These are phyloP conservation scores for Trichoderma sp. DNA, from an alignment of 2,329 filamentous ascomycete species.

Conservation along the genomic window DNA sequence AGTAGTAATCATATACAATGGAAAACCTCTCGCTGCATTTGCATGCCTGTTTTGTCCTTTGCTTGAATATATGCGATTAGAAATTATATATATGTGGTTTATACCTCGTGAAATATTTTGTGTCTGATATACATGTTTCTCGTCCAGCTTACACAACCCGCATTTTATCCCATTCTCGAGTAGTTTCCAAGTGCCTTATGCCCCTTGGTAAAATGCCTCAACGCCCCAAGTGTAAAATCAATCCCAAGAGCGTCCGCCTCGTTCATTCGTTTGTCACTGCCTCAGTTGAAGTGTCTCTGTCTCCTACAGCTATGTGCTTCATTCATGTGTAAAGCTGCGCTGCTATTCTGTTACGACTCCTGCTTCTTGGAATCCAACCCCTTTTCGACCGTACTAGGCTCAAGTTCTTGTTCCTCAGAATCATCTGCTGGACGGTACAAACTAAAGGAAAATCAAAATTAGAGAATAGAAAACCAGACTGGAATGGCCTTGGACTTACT, in stretches of 20 bases:
- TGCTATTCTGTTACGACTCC: neutral
- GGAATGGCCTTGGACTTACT: slow-evolving; percentile 18
- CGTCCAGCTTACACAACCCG: neutral
- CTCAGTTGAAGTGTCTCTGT: neutral
- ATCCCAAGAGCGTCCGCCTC: neutral
- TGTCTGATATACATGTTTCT: neutral
- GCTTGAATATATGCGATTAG: neutral
- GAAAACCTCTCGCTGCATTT: neutral
- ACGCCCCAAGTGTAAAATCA: neutral
- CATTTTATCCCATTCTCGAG: neutral
- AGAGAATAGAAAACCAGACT: neutral
- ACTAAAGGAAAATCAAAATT: neutral
- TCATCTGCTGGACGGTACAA: neutral
- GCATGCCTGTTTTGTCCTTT: neutral
- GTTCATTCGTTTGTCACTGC: neutral
- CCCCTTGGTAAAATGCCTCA: neutral
- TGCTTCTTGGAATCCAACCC: neutral
- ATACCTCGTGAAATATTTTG: neutral
- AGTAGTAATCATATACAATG: neutral
- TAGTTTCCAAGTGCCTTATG: neutral
- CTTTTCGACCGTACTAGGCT: neutral
- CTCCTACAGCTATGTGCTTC: neutral
- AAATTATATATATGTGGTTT: neutral
- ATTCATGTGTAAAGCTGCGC: neutral
- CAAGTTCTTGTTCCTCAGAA: neutral